These are phyloP conservation scores for Theobroma grandiflorum DNA, from an alignment of 441 rosid genomes.

Conservation along the genomic window DNA sequence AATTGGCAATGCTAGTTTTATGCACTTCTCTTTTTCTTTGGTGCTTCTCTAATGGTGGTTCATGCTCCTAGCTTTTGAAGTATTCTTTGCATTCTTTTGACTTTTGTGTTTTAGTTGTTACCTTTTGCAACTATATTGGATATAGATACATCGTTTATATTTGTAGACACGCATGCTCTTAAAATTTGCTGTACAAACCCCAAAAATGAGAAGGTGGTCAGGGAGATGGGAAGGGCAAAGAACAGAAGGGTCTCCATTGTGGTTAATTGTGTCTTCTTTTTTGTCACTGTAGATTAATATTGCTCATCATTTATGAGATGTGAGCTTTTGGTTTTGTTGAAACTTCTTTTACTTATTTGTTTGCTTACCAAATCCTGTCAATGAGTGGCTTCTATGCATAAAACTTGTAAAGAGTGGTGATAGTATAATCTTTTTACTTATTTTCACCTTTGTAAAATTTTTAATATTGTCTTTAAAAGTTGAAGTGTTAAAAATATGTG, in stretches of 20 bases:
- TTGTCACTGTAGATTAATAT: not conserved
- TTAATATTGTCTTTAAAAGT: not conserved
- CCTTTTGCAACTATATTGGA: not conserved
- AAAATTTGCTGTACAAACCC: not conserved
- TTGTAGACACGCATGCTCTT: not conserved
- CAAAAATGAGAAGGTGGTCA: not conserved
- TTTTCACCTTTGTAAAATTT: not conserved
- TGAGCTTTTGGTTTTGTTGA: slow-evolving; percentile 18
- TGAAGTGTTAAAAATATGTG: not conserved
- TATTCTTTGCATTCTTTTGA: not conserved
- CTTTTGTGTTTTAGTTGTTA: not conserved
- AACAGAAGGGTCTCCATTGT: not conserved
- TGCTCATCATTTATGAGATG: not conserved
- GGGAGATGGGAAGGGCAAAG: not conserved
- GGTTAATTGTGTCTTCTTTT: not conserved
- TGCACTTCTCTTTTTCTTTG: not conserved
- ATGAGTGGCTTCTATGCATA: not conserved
- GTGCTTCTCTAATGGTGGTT: not conserved
- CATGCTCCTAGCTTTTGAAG: not conserved
- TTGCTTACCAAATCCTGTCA: not conserved
- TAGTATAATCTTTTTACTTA: slow-evolving; percentile 11
- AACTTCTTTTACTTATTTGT: not conserved
- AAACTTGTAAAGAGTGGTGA: slow-evolving; percentile 2
- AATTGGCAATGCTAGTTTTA: not conserved
- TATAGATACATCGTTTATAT: not conserved